Base-by-base conservation (phyloP, 345 rosid genomes). In the Boechera stricta region DNA sequence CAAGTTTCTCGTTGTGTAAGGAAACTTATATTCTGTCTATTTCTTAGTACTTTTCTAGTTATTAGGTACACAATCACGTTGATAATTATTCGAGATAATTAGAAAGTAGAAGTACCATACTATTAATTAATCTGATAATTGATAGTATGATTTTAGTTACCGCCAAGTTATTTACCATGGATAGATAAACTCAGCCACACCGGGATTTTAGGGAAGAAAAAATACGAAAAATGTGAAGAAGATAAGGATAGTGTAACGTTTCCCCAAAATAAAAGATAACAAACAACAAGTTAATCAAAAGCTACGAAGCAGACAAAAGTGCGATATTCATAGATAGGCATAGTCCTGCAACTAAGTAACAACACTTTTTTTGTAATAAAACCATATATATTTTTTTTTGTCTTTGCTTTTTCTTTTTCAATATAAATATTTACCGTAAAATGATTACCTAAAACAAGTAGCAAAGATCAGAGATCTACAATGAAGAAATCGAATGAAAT, bases 241-340 rank as follows among this genome's bases (percentile, higher is more conserved):
- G 79, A 76, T 69, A 52, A 76, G 73, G 74, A 68, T 68, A 60
- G 79, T 42, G 48, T 44, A 76, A 76, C 80, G 80, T 7, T 76
- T 76, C 75, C 80, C 80, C 31, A 69, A 13, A 73, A 41, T 6
- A 6, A 66, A 42, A 58, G 32, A 58, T 35, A 39, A 48, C 26
- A 47, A 45, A 10, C 4, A 36, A 35, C 55, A 47, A n/a, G 6
- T n/a, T 24, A 15, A 31, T 54, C 26, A 42, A 10, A 64, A 41
- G 72, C 24, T 51, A 44, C 16, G 48, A 41, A 66, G 32, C 72
- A 55, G 76, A 73, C 77, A 52, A 52, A 52, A 53, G 62, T 39
- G 61, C 4, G 7, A 9, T 36, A 11, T 21, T 15, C 51, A 15
- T 5, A 15, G 16, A 16, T 16, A 16, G 16, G 16, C 16, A 47